A percentile compares a stretch with the other conserved stretches of the same genome.
phyloP scores from a whole-genome alignment of 1,139 yeast genomes.

The Kluyveromyces sp. region DNA sequence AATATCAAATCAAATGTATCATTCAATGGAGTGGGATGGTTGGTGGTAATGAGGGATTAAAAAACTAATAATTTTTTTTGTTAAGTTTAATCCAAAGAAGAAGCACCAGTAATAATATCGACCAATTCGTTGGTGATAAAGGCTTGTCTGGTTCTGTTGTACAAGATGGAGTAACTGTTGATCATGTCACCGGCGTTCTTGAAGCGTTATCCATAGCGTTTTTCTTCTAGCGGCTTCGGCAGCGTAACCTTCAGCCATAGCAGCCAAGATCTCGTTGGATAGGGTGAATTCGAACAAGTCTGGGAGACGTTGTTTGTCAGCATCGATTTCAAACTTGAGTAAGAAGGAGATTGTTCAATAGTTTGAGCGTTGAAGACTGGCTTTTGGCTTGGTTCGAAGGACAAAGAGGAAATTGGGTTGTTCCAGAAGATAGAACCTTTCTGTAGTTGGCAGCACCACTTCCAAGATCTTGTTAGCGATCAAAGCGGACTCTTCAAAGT shows the following conservation, averaged over 20 bases:
- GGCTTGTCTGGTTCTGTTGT: conserved; percentile 99
- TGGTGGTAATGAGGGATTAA: background rate
- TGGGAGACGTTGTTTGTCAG: conserved; percentile 53
- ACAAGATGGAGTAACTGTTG: conserved; percentile 86
- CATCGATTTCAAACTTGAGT: conserved; percentile 78
- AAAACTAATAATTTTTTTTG: background rate
- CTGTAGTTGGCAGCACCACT: conserved; percentile 47
- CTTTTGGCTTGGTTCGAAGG: conserved; percentile 77
- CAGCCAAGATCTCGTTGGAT: conserved; percentile 84
- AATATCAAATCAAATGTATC: no score
- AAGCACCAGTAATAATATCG: conserved; percentile 99
- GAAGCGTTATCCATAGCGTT: conserved; percentile 99
- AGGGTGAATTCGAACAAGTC: conserved; percentile 79
- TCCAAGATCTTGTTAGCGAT: conserved; percentile 77
- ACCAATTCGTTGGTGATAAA: conserved; percentile 99
- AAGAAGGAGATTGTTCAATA: conserved; percentile 81
- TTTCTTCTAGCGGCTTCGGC: conserved; percentile 99
- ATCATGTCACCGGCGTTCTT: conserved; percentile 99
- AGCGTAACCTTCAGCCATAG: conserved; percentile 97
- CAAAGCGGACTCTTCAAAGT: conserved; percentile 83
- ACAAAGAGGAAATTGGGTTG: conserved; percentile 77
- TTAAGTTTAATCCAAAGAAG: conserved; percentile 72
- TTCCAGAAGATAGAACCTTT: conserved; percentile 79
- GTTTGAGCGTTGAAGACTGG: conserved; percentile 63
- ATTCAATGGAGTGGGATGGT: no score